These are phyloP conservation scores for Hibiscus trionum DNA, from an alignment of 345 rosid species.

Conservation along the genomic window DNA sequence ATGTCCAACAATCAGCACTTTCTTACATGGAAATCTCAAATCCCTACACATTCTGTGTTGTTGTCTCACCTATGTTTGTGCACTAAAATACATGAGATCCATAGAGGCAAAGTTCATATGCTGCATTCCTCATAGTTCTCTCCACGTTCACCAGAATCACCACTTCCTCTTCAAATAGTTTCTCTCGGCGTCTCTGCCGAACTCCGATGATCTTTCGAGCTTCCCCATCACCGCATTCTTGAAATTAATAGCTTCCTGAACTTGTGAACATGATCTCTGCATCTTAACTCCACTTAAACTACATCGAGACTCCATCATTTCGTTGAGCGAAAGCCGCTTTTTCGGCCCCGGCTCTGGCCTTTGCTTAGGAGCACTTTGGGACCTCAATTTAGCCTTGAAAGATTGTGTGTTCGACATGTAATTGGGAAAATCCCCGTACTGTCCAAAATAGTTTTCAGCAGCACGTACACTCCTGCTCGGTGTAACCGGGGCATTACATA, in stretches of 20 bases:
- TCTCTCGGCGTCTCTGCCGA: slow-evolving; percentile 24
- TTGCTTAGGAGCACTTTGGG: slow-evolving; percentile 84
- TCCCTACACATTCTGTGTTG: slow-evolving; percentile 9
- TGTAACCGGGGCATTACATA: slow-evolving; percentile 34
- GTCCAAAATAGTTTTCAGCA: slow-evolving; percentile 49
- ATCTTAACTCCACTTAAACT: slow-evolving; percentile 73
- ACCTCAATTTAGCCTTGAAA: slow-evolving; percentile 69
- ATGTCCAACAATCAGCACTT: too few relatives aligned
- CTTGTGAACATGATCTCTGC: slow-evolving; percentile 46
- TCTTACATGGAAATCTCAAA: slow-evolving; percentile 9
- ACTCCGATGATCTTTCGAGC: slow-evolving; percentile 36
- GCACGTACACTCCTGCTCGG: slow-evolving; percentile 67
- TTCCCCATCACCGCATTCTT: slow-evolving; percentile 55
- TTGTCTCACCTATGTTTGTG: slow-evolving; percentile 6
- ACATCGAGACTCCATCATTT: slow-evolving; percentile 71
- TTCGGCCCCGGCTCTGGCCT: slow-evolving; percentile 57
- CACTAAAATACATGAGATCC: not conserved
- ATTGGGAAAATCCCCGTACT: slow-evolving; percentile 43
- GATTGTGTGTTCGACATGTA: slow-evolving; percentile 91
- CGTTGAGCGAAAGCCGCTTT: slow-evolving; percentile 52
- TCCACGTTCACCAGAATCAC: not conserved
- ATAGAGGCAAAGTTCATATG: slow-evolving; percentile 1
- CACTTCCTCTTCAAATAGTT: slow-evolving; percentile 13
- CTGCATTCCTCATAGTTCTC: not conserved
- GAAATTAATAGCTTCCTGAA: slow-evolving; percentile 38